Evolutionary conservation across 2,329 filamentous ascomycete species (phyloP).

Genomic region (Claviceps maximensis): DNA sequence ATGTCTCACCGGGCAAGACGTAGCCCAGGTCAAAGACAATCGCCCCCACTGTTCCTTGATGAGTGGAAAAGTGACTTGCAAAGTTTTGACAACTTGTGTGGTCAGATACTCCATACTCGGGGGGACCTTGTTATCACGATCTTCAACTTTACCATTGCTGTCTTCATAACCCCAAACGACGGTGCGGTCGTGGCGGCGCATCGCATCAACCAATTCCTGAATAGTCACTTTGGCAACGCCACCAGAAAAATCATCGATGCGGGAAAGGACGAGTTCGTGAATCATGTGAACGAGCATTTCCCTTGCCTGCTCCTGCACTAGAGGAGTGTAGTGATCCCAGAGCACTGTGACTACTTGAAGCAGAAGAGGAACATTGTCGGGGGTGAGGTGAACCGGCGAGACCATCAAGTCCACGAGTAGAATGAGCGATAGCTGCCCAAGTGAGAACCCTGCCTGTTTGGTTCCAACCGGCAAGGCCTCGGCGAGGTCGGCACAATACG

Average conservation of each 20-base stretch:
- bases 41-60: constrained; percentile 88
- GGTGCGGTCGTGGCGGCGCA: constrained; percentile 69
- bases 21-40: constrained; percentile 86
- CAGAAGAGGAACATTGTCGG: constrained; percentile 71
- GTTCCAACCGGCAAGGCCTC: constrained; percentile 72
- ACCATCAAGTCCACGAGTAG: constrained; percentile 94
- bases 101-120: constrained; percentile 78
- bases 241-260: constrained; percentile 56
- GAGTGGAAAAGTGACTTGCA: constrained; percentile 69
- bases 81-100: constrained; percentile 69
- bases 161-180: constrained; percentile 95
- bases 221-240: constrained; percentile 55
- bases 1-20: constrained; percentile 88
- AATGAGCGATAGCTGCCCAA: constrained; percentile 87
- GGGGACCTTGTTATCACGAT: constrained; percentile 68
- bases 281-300: constrained; percentile 98
- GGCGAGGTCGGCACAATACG: constrained; percentile 78
- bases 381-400: constrained; percentile 66
- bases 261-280: constrained; percentile 79
- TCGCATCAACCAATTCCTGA: constrained; percentile 75
- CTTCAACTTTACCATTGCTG: constrained; percentile 64
- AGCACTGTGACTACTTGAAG: constrained; percentile 85
- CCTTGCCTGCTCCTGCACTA: constrained; percentile 90
- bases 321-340: constrained; percentile 92
- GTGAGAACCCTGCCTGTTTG: constrained; percentile 83